Evolutionary conservation across 495 filamentous ascomycete genomes (phyloP).

Genomic region (Neurospora tetraspora): DNA sequence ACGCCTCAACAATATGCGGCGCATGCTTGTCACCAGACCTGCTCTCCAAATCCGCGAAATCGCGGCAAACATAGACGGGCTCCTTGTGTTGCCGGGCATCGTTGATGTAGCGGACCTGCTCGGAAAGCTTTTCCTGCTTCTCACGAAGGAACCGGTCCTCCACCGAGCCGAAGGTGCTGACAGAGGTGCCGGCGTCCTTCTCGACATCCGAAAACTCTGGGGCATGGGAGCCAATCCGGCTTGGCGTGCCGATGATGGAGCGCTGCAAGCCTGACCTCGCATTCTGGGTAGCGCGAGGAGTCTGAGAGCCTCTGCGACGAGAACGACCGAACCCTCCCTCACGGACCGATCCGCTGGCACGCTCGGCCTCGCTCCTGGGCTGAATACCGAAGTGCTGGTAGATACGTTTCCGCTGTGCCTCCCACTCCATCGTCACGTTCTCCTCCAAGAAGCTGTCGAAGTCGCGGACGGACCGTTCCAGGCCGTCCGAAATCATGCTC

Average conservation of each 20-base stretch:
- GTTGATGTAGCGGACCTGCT: slow-evolving; percentile 70
- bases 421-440: slow-evolving; percentile 91
- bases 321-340: slow-evolving; percentile 44
- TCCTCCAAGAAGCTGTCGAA: slow-evolving; percentile 91
- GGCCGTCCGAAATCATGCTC: slow-evolving; percentile 79
- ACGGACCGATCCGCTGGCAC: slow-evolving; percentile 40
- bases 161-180: slow-evolving; percentile 30
- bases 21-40: slow-evolving; percentile 55
- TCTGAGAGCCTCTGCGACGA: slow-evolving; percentile 37
- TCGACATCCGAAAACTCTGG: slow-evolving; percentile 57
- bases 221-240: slow-evolving; percentile 44
- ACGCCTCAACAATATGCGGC: slow-evolving; percentile 64
- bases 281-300: slow-evolving; percentile 50
- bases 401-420: slow-evolving; percentile 79
- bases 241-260: slow-evolving; percentile 75
- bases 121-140: slow-evolving; percentile 68
- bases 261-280: slow-evolving; percentile 62
- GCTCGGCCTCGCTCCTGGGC: slow-evolving; percentile 42
- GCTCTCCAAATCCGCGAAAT: slow-evolving; percentile 61
- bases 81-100: slow-evolving; percentile 52
- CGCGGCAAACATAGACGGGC: slow-evolving; percentile 57
- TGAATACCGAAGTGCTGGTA: slow-evolving; percentile 94
- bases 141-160: slow-evolving; percentile 66
- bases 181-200: slow-evolving; percentile 29
- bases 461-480: slow-evolving; percentile 75